Base-by-base conservation (phyloP, 1,284 basidiomycete genomes). In the Hortiboletus rubellus region DNA sequence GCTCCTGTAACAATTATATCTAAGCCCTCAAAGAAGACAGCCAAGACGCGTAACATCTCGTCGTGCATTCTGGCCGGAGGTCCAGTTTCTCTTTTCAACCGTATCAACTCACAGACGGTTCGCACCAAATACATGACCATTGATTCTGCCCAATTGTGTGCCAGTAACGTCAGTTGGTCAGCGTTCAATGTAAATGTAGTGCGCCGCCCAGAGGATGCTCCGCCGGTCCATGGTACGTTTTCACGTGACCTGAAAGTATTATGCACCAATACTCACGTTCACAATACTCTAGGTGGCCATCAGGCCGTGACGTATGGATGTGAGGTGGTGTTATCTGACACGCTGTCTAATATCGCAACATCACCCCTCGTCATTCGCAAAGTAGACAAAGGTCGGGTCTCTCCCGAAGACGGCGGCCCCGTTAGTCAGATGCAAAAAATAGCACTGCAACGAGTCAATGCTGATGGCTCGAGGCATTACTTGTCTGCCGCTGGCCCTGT, bases 401-500 rank as follows among this genome's bases (percentile, higher is more conserved):
- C 87, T 10, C 77, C 82, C 27, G 90, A 91, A 61, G 90, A 93
- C 72, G 91, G 89, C 22, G 92, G 93, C 2, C 94, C 94, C 24
- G 92, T 98, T 55, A 95, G 92, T 66, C 95, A 97, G 72, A 92
- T 98, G 85, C 95, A 98, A 76, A 94, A 96, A 75, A 90, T 98
- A 58, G 95, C 94, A 0, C 78, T 98, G 46, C 91, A 95, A 69
- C 82, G 92, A 52, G 82, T 92, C 52, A 91, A 91, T 65, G 78
- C 85, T 51, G 90, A 92, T 71, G 89, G 89, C 31, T 83, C 87
- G 30, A 81, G 89, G 66, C 89, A 91, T 72, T 92, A 92, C 70
- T 74, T 92, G 50, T 91, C 90, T 50, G 91, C 91, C 15, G 85
- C 88, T n/a, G 89, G 89, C 7, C 89, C 89, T n/a, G 78, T 89